Conservation (phyloP, 768 basidiomycete species). For the Myochromella boudieri region DNA sequence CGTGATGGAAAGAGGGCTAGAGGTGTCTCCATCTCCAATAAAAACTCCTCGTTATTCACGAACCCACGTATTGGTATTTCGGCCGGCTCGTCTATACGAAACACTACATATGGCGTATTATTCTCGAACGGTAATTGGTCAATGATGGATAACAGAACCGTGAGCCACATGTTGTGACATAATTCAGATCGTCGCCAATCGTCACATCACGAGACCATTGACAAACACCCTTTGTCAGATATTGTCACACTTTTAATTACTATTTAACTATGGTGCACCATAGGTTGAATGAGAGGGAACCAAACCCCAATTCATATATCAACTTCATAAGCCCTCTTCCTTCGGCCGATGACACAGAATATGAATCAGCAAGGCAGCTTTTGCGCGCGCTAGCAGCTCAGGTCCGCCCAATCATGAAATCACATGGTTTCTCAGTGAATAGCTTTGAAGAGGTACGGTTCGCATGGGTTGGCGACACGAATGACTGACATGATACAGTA, state of each 20-base stretch:
- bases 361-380: constrained; percentile 69
- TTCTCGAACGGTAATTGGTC: background rate
- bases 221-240: background rate
- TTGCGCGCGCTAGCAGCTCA: constrained; percentile 81
- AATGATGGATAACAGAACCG: background rate
- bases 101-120: background rate
- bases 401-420: constrained; percentile 81
- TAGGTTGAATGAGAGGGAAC: constrained; percentile 65
- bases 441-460: constrained; percentile 74
- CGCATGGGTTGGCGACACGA: background rate
- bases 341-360: constrained; percentile 34
- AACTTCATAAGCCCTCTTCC: constrained; percentile 74
- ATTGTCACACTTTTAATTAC: background rate
- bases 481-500: constrained; percentile 46
- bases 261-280: constrained; percentile 63
- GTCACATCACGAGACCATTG: constrained; percentile 5
- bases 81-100: background rate
- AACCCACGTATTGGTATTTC: background rate
- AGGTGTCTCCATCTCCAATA: too few species aligned
- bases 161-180: background rate
- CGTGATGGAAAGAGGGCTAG: background rate
- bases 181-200: background rate
- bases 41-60: background rate
- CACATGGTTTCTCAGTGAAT: constrained; percentile 72
- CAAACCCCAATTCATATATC: constrained; percentile 73